Evolutionary conservation across 495 filamentous ascomycete species (phyloP), one percentile per base, ranked within the genome.

Genomic region (Podospora pseudopauciseta): DNA sequence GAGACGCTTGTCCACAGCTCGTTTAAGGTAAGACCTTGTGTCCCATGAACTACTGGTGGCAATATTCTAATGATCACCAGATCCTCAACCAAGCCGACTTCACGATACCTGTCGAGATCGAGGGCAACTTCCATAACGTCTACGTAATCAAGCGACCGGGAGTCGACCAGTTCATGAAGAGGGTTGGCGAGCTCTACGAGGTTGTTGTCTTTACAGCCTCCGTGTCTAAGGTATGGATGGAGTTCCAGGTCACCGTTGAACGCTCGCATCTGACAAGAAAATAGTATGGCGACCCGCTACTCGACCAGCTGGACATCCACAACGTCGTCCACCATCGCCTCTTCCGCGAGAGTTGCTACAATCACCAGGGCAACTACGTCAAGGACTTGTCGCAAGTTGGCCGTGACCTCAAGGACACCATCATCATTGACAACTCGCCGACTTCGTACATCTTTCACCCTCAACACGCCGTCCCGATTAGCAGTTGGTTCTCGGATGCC

Each of bases 381-480:
- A 99, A 99, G 86, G 95, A 99, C 76, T 87, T 99, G 32, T 97
- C 95, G 18, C 95, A 97, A 84, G 87, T 99, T 64, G 95, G 95
- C 61, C 91, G 95, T 64, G 93, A 99, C 80, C 89, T 99, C 60
- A 91, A 90, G 73, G 95, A 98, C 75, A 98, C 94, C 3, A 99
- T 99, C 76, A 99, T 99, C 76, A 99, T 99, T 75, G 95, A 99
- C 82, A 99, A 99, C 80, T 98, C 95, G 26, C 96, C 95, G 19
- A 99, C 96, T 18, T 97, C 94, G 23, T 99, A 99, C 80, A 98
- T 98, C 74, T 99, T 99, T 84, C 95, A 99, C 73, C 95, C 96
- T 16, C 94, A 99, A 82, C 95, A 99, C 79, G 95, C 95, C 67
- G 95, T 99, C 59, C 95, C 95, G 26, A 99, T 99, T 81, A 97